Base-by-base conservation (phyloP, 495 filamentous ascomycete genomes). In the Penicillium cinerascens region DNA sequence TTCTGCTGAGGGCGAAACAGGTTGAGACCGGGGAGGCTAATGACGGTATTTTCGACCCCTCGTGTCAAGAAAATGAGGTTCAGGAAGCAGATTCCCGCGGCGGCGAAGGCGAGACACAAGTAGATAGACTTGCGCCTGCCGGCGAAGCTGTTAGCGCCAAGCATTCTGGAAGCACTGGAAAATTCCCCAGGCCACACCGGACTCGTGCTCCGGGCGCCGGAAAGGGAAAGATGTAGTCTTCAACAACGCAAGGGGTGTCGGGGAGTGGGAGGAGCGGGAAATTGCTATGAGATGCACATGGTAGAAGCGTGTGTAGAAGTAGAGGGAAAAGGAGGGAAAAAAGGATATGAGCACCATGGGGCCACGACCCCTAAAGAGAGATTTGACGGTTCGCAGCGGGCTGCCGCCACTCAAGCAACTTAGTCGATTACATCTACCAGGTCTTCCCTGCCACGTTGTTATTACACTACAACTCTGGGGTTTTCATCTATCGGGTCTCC, bases 41-140 rank as follows among this genome's bases (percentile, higher is more conserved):
- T 47, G 3, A 42, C 29, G 33, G 51, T 54, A 10, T 44, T 23
- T 16, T 59, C 52, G 23, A 56, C 38, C 2, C 39, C 39, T n/a
- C 44, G 8, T 2, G 48, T 56, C 22, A 63, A 46, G 10, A 51
- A 54, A 15, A 59, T 33, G 25, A 59, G 35, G 23, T 63, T 63
- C 37, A 59, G 13, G 21, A 59, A 25, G 36, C 52, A 59, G 18
- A 56, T 53, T 1, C 38, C 37, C 1, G 46, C 35, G 9, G 46
- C 52, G 8, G 49, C 59, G 26, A 38, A 42, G 17, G 52, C 52
- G 39, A 63, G 33, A 18, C 39, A 4, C 37, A 63, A 37, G 49
- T 56, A 59, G 18, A 54, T 18, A 13, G 48, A 11, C 46, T 40
- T 63, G 52, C 59, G 59, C 37, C 25, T 47, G n/a, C 49, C 49